Conservation (phyloP, 768 basidiomycete genomes). For the Termitomyces sp. region DNA sequence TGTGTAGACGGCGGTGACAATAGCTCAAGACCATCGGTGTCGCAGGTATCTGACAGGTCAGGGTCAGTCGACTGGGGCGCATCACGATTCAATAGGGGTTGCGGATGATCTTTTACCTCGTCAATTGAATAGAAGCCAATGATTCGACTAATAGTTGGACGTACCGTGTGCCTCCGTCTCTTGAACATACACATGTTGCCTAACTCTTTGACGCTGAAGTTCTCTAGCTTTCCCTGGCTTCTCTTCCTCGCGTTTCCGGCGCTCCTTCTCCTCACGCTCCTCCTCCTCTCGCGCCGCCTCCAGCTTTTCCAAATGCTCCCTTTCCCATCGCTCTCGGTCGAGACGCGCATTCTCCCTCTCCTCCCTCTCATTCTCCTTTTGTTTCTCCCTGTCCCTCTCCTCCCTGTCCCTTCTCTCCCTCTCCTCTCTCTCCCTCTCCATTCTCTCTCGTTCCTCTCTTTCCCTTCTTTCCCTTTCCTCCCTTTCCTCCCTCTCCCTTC, state of each 20-base stretch:
- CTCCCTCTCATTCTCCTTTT: not conserved
- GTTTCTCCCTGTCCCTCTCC: not conserved
- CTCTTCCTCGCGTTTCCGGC: not conserved
- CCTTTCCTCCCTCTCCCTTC: not conserved
- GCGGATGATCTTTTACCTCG: not conserved
- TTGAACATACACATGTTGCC: not conserved
- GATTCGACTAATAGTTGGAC: not conserved
- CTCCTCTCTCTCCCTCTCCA: not conserved
- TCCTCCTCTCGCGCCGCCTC: not conserved
- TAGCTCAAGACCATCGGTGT: slow-evolving; percentile 21
- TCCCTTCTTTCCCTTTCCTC: not conserved
- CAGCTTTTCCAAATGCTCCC: not conserved
- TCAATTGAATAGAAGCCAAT: not conserved
- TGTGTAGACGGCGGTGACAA: slow-evolving; percentile 16
- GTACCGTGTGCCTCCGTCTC: not conserved
- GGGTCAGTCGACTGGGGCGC: not conserved
- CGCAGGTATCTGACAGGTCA: slow-evolving; percentile 3
- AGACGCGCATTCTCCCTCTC: slow-evolving; percentile 4
- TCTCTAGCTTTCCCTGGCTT: not conserved
- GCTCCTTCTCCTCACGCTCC: not conserved
- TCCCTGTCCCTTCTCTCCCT: not conserved
- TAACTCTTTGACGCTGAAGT: not conserved
- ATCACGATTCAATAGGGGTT: not conserved
- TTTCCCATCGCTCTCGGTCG: not conserved
- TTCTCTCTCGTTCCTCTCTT: not conserved